Conservation (phyloP, 345 rosid genomes). For the Citrus reticulata region DNA sequence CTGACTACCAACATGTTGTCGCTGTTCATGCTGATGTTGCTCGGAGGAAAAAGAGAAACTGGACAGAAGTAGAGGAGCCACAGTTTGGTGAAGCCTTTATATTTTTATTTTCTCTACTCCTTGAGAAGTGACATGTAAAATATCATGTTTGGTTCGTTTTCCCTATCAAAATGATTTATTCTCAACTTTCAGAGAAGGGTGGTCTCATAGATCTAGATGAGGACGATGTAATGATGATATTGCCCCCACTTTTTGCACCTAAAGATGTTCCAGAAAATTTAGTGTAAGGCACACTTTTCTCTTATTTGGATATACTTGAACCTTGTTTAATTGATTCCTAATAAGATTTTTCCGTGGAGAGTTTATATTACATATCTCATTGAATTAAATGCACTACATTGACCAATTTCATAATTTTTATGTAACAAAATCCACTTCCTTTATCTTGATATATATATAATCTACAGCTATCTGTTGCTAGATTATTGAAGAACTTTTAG, state of each 20-base stretch:
- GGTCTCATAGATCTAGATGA: slow-evolving; percentile 65
- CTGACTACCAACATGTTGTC: slow-evolving; percentile 90
- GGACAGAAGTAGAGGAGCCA: slow-evolving; percentile 50
- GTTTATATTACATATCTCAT: neutral
- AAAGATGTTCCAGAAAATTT: slow-evolving; percentile 76
- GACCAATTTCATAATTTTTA: neutral
- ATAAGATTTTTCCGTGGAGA: neutral
- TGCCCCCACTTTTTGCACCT: slow-evolving; percentile 77
- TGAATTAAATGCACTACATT: neutral
- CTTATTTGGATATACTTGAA: slow-evolving; percentile 1
- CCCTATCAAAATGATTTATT: neutral
- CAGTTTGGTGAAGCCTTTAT: slow-evolving; percentile 38
- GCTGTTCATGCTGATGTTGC: slow-evolving; percentile 78
- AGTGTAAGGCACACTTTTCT: slow-evolving; percentile 50
- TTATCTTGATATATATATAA: neutral
- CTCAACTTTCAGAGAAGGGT: slow-evolving; percentile 38
- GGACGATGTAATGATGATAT: slow-evolving; percentile 77
- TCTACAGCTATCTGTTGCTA: slow-evolving; percentile 5
- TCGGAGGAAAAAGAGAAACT: slow-evolving; percentile 59
- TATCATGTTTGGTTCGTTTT: neutral
- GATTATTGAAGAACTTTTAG: slow-evolving; percentile 5
- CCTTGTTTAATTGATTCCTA: neutral
- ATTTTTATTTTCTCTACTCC: neutral
- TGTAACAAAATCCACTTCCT: neutral
- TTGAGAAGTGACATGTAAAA: neutral